phyloP scores from a whole-genome alignment of 2,329 filamentous ascomycete genomes.

The Fusarium praegraminearum region DNA sequence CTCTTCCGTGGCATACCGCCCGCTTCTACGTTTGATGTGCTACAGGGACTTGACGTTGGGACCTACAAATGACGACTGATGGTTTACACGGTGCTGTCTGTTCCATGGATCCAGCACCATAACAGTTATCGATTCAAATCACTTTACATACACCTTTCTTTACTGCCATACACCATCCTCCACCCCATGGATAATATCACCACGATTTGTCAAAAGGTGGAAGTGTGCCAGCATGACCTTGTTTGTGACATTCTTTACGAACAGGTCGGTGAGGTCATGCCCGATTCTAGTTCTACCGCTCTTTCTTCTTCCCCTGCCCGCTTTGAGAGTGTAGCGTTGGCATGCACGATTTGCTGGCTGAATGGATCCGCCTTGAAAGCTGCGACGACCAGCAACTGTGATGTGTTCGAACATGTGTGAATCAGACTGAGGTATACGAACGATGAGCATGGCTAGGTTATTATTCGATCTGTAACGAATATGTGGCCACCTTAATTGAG shows the following conservation, averaged over 20 bases:
- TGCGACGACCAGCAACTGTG: neutral
- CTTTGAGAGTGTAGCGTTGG: constrained; percentile 6
- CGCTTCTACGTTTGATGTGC: constrained; percentile 38
- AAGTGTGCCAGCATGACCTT: constrained; percentile 18
- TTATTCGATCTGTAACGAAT: constrained; percentile 4
- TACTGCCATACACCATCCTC: neutral
- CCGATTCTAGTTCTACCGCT: constrained; percentile 14
- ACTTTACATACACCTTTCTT: neutral
- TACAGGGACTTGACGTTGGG: constrained; percentile 32
- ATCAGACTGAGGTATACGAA: constrained; percentile 3
- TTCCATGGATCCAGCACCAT: constrained; percentile 17
- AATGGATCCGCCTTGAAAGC: neutral
- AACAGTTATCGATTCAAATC: constrained; percentile 11
- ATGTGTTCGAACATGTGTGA: neutral
- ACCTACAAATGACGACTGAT: constrained; percentile 18
- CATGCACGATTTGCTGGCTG: constrained; percentile 30
- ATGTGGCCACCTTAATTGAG: constrained; percentile 4
- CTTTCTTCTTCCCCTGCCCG: constrained; percentile 9
- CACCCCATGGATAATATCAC: constrained; percentile 5
- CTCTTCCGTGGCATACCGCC: constrained; percentile 21
- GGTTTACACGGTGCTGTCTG: neutral
- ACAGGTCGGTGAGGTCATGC: constrained; percentile 34
- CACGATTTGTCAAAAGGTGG: constrained; percentile 7
- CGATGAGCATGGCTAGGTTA: constrained; percentile 16
- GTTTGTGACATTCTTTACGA: constrained; percentile 24